Percentiles rank a stretch among this genome's conserved stretches.
These are phyloP conservation scores for Helicostylum pulchrum DNA, from an alignment of 192 early-diverging fungal species.

Conservation along the genomic window DNA sequence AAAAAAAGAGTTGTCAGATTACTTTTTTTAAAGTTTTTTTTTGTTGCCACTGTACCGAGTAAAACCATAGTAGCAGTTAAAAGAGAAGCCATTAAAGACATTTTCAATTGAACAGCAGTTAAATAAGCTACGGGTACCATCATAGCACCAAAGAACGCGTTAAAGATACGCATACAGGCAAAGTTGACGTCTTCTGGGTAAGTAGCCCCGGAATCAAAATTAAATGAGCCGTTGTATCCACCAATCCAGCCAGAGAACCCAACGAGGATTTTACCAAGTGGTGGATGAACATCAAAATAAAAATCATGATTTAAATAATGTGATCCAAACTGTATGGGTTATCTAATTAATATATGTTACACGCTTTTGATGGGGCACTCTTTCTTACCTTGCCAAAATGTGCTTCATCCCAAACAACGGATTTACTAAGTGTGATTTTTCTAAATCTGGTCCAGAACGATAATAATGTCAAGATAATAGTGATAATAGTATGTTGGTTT, in stretches of 20 bases:
- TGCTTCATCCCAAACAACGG: slow-evolving; percentile 77
- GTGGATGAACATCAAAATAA: slow-evolving; percentile 98
- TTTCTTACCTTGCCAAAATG: slow-evolving; percentile 51
- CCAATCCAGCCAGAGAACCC: slow-evolving; percentile 80
- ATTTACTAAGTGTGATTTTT: slow-evolving; percentile 54
- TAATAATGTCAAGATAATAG: slow-evolving; percentile 52
- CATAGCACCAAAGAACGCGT: slow-evolving; percentile 82
- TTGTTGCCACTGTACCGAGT: too few relatives aligned
- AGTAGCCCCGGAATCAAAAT: slow-evolving; percentile 71
- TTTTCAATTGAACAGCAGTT: slow-evolving; percentile 75
- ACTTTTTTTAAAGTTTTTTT: too few relatives aligned
- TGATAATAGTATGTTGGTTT: slow-evolving; percentile 49
- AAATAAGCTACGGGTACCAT: slow-evolving; percentile 90
- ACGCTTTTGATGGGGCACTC: too few relatives aligned
- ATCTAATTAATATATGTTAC: too few relatives aligned
- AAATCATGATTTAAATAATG: slow-evolving; percentile 91
- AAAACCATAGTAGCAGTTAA: slow-evolving; percentile 77
- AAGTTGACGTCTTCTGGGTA: slow-evolving; percentile 87
- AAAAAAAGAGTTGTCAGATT: background rate
- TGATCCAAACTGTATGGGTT: slow-evolving; percentile 74
- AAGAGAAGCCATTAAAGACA: slow-evolving; percentile 63
- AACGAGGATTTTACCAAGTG: slow-evolving; percentile 95
- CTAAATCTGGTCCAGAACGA: slow-evolving; percentile 67
- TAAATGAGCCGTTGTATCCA: slow-evolving; percentile 86
- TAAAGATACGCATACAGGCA: slow-evolving; percentile 86